Base-by-base conservation (phyloP, 179 eudicot genomes). In the Drosera spatulata region DNA sequence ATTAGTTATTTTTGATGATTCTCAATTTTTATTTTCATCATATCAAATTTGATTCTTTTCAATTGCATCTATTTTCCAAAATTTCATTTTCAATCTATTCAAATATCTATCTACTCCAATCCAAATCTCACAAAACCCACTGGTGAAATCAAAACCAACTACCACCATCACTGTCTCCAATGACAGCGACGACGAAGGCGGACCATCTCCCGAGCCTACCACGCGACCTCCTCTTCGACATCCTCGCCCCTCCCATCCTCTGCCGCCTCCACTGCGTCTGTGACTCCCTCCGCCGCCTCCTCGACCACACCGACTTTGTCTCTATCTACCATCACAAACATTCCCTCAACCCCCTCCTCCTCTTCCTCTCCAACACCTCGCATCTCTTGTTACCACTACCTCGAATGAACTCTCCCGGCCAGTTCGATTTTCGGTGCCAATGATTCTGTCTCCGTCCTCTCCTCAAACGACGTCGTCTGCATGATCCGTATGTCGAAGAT, bases 261-360 rank as follows among this genome's bases (percentile, higher is more conserved):
- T 60, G 50, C 15, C 63, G 53, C 33, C 41, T 60, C n/a, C 53
- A 41, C 3, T 46, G 41, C 63, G 63, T 60, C 7, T 60, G 53
- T 9, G 15, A 50, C 39, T 38, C 33, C 14, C 48, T 52, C 53
- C 53, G 46, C 42, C 39, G 7, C 2, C 41, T 60, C 15, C 33
- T 60, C 9, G 48, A 52, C 43, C 2, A 22, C 14, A 40, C 53
- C 41, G 77, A 76, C 59, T 76, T 76, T 52, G 66, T 53, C 58
- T 33, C 9, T 12, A 65, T 56, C 67, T 76, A 76, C 66, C 77
- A 72, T 50, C 50, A 61, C 58, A 73, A 69, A 50, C 77, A 69
- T 72, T 66, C 61, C 64, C 71, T 61, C 10, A 69, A 15, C 45
- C 80, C 80, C 22, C 66, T 69, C 13, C 57, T 76, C 41, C 61